phyloP scores from a whole-genome alignment of 306 rosid species.

The Betula pendula region DNA sequence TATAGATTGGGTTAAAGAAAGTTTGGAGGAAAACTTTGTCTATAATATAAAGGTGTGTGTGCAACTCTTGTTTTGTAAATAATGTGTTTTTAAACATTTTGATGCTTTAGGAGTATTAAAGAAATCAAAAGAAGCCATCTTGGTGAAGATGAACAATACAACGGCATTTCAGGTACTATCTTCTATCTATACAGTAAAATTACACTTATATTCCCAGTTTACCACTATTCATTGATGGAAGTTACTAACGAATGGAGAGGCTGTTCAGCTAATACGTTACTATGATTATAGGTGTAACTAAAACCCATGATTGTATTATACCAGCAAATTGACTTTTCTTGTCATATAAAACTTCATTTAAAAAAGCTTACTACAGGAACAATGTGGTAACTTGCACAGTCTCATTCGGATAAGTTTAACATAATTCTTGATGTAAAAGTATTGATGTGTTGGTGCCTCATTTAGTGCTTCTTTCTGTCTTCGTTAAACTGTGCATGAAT shows the following conservation, averaged over 20 bases:
- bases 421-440: not conserved
- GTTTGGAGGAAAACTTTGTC: too few species aligned
- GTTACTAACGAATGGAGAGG: not conserved
- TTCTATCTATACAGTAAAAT: not conserved
- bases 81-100: conserved; percentile 20
- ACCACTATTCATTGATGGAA: not conserved
- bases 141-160: conserved; percentile 50
- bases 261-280: not conserved
- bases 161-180: conserved; percentile 49
- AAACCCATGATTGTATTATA: not conserved
- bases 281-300: not conserved
- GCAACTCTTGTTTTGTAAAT: not conserved
- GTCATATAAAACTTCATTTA: not conserved
- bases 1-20: too few species aligned
- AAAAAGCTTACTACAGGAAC: not conserved
- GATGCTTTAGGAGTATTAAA: conserved; percentile 66
- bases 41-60: not conserved
- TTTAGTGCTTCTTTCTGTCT: not conserved
- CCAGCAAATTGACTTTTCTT: not conserved
- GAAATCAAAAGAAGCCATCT: conserved; percentile 58
- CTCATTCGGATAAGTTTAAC: not conserved
- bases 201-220: not conserved
- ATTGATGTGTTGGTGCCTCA: not conserved
- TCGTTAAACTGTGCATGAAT: not conserved
- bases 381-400: not conserved